Evolutionary conservation across 441 rosid species (phyloP), one percentile per base, ranked within the genome.

Genomic region (Pelargonium australe): DNA sequence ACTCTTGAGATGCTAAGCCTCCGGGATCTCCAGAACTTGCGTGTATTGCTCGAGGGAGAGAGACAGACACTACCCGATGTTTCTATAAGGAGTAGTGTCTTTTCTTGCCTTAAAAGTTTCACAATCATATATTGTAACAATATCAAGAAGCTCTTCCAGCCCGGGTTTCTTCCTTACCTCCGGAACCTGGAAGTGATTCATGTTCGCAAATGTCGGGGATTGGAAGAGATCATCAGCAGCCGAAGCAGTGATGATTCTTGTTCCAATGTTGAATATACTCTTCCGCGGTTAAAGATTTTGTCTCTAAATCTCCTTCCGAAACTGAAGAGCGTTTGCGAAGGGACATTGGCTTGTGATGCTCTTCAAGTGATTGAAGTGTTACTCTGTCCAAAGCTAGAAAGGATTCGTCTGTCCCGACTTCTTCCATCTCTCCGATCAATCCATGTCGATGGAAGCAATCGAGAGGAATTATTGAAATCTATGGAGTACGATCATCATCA

Each of bases 211-310:
- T 73, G 81, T 31, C 0, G 7, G 2, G 7, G 45, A 9, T 12
- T 78, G 23, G 63, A 63, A 69, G 84, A 76, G 74, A 66, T 76
- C 41, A 69, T 76, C 41, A 28, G 31, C 31, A 14, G 51, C 47
- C 13, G 63, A 67, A n/a, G 8, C 9, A 49, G 20, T 10, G 31
- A 28, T 2, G 31, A 28, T 28, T 28, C 31, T 28, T 28, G 4
- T 10, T 13, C 16, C 12, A 3, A 37, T 9, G 16, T 37, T 11
- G 3, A 28, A 20, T 41, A 69, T 12, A 13, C 47, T 31, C 57
- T 64, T 7, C 76, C 84, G 8, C 61, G 65, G 3, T 70, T 70
- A 28, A 20, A 5, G 11, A n/a, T 4, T n/a, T 7, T 74, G 37
- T 0, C 5, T 1, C 37, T 76, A 53, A 0, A 2, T 2, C 0